Evolutionary conservation across 805 yeast species (phyloP).

Genomic region (Lachancea quebecensis): DNA sequence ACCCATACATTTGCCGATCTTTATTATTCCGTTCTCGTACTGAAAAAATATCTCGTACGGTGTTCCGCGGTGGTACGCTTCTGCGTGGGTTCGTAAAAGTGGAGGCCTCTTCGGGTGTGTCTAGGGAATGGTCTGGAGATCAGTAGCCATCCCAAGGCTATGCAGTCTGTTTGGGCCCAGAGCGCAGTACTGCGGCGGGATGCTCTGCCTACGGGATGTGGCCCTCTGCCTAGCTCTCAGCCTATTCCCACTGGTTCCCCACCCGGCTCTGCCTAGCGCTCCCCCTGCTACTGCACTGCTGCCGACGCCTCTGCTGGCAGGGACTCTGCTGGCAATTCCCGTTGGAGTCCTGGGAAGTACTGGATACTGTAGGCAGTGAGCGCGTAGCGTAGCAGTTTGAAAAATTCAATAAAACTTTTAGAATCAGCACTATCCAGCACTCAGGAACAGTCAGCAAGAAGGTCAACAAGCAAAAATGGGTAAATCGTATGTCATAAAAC

Average conservation of each 20-base stretch:
- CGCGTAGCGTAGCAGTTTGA: slow-evolving; percentile 2
- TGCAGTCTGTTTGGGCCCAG: no score
- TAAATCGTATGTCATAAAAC: slow-evolving; percentile 33
- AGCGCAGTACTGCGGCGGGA: no score
- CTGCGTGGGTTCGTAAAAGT: no score
- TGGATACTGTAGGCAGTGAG: background rate
- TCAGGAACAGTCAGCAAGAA: slow-evolving; percentile 20
- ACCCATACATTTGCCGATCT: no score
- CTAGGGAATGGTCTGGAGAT: no score
- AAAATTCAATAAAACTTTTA: slow-evolving; percentile 7
- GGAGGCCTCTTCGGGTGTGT: no score
- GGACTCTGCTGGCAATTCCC: background rate
- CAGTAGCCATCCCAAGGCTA: no score
- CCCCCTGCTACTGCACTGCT: no score
- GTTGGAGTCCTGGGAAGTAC: background rate
- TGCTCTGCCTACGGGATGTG: background rate
- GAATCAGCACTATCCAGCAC: background rate
- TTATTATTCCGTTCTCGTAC: no score
- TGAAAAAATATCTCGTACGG: no score
- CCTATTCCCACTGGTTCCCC: background rate
- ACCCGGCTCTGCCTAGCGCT: background rate
- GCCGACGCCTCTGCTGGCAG: background rate
- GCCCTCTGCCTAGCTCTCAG: background rate
- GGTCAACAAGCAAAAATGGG: slow-evolving; percentile 35
- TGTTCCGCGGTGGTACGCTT: no score